Conservation (phyloP, 495 filamentous ascomycete genomes). For the Saxophila tyrrhenica region DNA sequence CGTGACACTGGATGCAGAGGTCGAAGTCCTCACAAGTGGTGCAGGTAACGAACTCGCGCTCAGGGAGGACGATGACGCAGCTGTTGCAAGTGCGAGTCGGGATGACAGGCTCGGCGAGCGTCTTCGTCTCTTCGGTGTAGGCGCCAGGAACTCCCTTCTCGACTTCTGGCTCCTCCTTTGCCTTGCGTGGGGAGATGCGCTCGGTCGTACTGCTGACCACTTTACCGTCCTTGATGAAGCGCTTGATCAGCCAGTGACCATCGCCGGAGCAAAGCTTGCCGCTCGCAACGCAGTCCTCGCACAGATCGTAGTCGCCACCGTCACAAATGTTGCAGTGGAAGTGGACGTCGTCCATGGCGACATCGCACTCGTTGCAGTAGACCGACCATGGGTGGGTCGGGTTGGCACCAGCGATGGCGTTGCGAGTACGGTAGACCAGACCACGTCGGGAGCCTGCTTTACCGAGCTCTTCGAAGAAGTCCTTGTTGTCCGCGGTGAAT, state of each 20-base stretch:
- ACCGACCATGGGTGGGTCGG: slow-evolving; percentile 45
- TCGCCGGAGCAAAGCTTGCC: slow-evolving; percentile 66
- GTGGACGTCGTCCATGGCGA: slow-evolving; percentile 64
- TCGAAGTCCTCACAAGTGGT: slow-evolving; percentile 79
- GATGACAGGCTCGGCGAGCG: slow-evolving; percentile 22
- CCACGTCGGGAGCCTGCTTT: slow-evolving; percentile 28
- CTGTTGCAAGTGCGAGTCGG: slow-evolving; percentile 81
- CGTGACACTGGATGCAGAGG: slow-evolving; percentile 73
- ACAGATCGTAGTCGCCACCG: slow-evolving; percentile 89
- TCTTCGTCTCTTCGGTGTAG: slow-evolving; percentile 30
- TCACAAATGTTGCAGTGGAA: slow-evolving; percentile 94
- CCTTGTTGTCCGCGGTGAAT: slow-evolving; percentile 19
- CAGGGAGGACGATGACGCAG: slow-evolving; percentile 67
- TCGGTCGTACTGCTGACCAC: slow-evolving; percentile 80
- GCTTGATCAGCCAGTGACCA: slow-evolving; percentile 89
- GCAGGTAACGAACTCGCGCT: slow-evolving; percentile 76
- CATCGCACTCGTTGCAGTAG: slow-evolving; percentile 85
- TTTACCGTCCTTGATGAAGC: slow-evolving; percentile 62
- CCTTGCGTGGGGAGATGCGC: slow-evolving; percentile 52
- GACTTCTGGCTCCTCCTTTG: slow-evolving; percentile 12
- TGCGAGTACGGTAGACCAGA: slow-evolving; percentile 21
- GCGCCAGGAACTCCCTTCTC: slow-evolving; percentile 29
- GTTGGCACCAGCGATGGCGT: not conserved
- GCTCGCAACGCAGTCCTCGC: slow-evolving; percentile 60
- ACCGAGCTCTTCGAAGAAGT: slow-evolving; percentile 34